Percentiles rank a stretch among this genome's conserved stretches.
Conservation (phyloP, 768 basidiomycete genomes). For the Cystofilobasidium capitatum region DNA sequence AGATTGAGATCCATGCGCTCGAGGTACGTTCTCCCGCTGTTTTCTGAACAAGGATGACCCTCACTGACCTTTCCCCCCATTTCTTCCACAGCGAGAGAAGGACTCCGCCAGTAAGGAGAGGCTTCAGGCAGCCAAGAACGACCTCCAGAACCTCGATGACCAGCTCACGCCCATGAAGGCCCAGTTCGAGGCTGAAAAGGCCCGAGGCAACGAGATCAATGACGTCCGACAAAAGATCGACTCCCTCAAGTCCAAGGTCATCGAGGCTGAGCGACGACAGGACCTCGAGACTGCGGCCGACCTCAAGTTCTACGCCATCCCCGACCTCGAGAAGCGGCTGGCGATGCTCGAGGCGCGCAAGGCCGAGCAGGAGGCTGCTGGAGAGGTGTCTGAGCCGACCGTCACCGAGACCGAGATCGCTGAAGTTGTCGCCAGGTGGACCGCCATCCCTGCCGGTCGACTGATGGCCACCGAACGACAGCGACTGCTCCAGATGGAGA, state of each 20-base stretch:
- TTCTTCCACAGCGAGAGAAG: conserved; percentile 83
- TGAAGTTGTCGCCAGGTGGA: conserved; percentile 89
- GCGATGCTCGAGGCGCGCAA: conserved; percentile 55
- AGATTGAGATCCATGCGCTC: conserved; percentile 89
- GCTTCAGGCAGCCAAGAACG: conserved; percentile 60
- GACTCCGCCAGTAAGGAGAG: conserved; percentile 80
- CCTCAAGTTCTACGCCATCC: conserved; percentile 66
- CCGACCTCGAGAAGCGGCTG: conserved; percentile 59
- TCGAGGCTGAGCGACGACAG: conserved; percentile 80
- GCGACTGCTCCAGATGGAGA: conserved; percentile 40
- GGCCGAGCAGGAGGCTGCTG: conserved; percentile 51
- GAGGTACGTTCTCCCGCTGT: conserved; percentile 44
- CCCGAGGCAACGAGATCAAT: conserved; percentile 54
- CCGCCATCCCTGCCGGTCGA: conserved; percentile 63
- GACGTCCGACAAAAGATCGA: conserved; percentile 70
- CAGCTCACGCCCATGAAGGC: conserved; percentile 70
- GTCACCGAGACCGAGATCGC: conserved; percentile 86
- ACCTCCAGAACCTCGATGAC: conserved; percentile 74
- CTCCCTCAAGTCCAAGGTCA: conserved; percentile 79
- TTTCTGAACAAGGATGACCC: not conserved
- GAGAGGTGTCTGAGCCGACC: conserved; percentile 44
- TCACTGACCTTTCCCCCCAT: conserved; percentile 1
- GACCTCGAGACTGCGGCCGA: conserved; percentile 41
- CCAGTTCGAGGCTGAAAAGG: conserved; percentile 53
- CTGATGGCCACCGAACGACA: conserved; percentile 17